Percentiles rank a stretch among this genome's conserved stretches.
Conservation (phyloP, 768 basidiomycete genomes). For the Suillus spraguei region DNA sequence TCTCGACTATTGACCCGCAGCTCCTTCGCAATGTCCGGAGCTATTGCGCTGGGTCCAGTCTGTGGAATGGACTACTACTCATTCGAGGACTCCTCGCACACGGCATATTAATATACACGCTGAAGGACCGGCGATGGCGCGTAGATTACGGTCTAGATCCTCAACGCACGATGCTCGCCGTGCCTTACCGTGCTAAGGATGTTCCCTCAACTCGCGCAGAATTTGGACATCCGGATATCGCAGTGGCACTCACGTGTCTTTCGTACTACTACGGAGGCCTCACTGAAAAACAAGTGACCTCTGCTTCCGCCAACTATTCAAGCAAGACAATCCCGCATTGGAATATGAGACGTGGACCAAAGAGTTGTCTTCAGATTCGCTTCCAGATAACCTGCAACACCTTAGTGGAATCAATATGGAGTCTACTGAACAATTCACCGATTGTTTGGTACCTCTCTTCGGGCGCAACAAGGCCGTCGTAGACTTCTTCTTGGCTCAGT, state of each 20-base stretch:
- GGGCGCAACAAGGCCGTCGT: constrained; percentile 39
- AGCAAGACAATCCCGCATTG: constrained; percentile 41
- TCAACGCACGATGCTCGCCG: constrained; percentile 46
- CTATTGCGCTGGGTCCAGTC: constrained; percentile 14
- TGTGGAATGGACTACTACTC: constrained; percentile 43
- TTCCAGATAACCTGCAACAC: constrained; percentile 32
- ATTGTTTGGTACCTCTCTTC: constrained; percentile 37
- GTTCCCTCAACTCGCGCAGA: constrained; percentile 47
- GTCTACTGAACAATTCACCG: constrained; percentile 36
- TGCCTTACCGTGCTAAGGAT: constrained; percentile 56
- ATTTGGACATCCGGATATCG: constrained; percentile 55
- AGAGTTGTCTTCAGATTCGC: constrained; percentile 4
- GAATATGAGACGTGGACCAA: constrained; percentile 46
- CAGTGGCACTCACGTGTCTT: constrained; percentile 47
- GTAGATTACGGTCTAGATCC: constrained; percentile 53
- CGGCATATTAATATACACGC: constrained; percentile 41
- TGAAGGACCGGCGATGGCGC: constrained; percentile 47
- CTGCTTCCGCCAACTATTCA: constrained; percentile 41
- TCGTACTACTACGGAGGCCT: constrained; percentile 54
- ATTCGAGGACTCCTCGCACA: constrained; percentile 46
- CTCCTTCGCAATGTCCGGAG: constrained; percentile 17
- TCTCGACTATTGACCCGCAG: constrained; percentile 5
- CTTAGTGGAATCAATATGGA: constrained; percentile 45
- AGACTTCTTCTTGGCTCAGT: constrained; percentile 47
- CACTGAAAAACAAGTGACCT: constrained; percentile 36